A percentile compares a stretch with the other conserved stretches of the same genome.
These are phyloP conservation scores for Hirsutella minnesotensis DNA, from an alignment of 2,329 filamentous ascomycete species.

Conservation along the genomic window DNA sequence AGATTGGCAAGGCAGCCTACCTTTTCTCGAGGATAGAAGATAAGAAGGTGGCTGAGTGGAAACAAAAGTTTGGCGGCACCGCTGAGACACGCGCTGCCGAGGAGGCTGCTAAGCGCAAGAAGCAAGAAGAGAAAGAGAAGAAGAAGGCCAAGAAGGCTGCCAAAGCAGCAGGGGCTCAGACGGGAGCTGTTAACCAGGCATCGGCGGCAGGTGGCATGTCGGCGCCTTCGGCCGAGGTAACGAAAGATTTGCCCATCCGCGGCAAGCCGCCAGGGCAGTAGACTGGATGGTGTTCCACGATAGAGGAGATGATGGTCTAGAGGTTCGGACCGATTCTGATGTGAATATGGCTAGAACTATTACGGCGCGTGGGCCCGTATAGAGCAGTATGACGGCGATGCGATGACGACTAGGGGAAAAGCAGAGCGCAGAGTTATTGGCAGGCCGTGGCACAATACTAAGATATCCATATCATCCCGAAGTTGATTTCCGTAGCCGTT, in stretches of 20 bases:
- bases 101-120: conserved; percentile 36
- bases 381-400: too few relatives aligned
- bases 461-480: too few relatives aligned
- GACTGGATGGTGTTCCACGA: background rate
- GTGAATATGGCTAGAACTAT: too few relatives aligned
- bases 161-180: conserved; percentile 19
- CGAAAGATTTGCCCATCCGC: conserved; percentile 11
- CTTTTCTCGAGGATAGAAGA: conserved; percentile 76
- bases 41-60: conserved; percentile 76
- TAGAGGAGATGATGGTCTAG: background rate
- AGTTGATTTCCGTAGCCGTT: too few relatives aligned
- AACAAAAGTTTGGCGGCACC: conserved; percentile 56
- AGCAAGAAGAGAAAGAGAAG: conserved; percentile 36
- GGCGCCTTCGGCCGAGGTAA: conserved; percentile 9
- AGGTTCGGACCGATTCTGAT: too few relatives aligned
- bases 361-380: too few relatives aligned
- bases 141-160: conserved; percentile 24
- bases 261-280: conserved; percentile 4
- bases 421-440: too few relatives aligned
- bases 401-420: too few relatives aligned
- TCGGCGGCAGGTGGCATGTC: conserved; percentile 7
- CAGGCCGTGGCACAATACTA: too few relatives aligned
- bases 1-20: conserved; percentile 66
- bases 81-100: conserved; percentile 34
- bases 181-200: conserved; percentile 8